Conservation (phyloP, 2,329 filamentous ascomycete genomes). For the Alternaria arbusti region DNA sequence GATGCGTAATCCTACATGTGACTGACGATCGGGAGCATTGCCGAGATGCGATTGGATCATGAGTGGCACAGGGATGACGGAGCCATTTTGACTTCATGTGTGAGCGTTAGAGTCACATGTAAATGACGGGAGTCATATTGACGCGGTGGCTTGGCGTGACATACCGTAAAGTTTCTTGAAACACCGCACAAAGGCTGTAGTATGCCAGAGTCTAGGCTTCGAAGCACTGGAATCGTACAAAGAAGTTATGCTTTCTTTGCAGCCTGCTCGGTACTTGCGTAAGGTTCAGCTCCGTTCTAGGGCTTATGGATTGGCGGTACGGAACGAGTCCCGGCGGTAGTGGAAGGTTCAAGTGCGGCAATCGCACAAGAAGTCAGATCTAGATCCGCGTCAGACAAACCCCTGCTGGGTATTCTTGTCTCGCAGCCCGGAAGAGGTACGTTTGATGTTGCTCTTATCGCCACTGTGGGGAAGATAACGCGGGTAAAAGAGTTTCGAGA, state of each 20-base stretch:
- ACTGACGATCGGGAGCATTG: neutral
- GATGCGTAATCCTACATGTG: neutral
- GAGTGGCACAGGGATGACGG: neutral
- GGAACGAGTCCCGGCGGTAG: neutral
- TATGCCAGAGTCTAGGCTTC: neutral
- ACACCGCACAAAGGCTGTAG: neutral
- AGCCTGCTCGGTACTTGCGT: neutral
- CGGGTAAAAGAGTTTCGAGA: slow-evolving; percentile 2
- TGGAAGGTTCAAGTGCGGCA: neutral
- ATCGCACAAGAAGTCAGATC: neutral
- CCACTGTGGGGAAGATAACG: neutral
- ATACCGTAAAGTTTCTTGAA: neutral
- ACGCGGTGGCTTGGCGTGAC: neutral
- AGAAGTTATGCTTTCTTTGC: neutral
- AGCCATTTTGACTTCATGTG: neutral
- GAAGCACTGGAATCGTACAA: neutral
- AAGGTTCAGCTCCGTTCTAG: neutral
- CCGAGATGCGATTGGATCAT: neutral
- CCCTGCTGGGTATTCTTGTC: neutral
- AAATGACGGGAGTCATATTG: neutral
- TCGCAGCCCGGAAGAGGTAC: neutral
- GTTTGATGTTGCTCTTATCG: neutral
- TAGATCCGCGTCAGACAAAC: neutral
- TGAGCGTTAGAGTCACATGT: neutral
- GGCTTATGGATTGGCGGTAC: neutral